phyloP scores from a whole-genome alignment of 805 yeast genomes.

The Vanderwaltozyma polyspora region DNA sequence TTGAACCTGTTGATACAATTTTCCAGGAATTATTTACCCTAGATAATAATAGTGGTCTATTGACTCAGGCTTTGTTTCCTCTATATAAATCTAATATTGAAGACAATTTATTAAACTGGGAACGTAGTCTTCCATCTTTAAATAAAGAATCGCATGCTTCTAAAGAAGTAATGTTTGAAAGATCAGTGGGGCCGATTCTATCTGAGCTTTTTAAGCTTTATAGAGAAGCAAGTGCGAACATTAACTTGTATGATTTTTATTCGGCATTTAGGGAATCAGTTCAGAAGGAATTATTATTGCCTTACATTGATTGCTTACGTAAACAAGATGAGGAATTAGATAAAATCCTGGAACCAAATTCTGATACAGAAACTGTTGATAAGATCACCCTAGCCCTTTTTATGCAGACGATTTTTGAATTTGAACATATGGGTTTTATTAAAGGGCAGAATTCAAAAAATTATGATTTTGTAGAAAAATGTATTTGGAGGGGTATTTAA shows the following conservation, averaged over 20 bases:
- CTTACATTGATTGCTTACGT: slow-evolving; percentile 18
- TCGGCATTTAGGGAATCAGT: slow-evolving; percentile 47
- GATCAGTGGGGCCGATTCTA: slow-evolving; percentile 39
- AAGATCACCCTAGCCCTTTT: slow-evolving; percentile 59
- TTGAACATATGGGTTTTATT: slow-evolving; percentile 57
- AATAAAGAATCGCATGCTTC: slow-evolving; percentile 1
- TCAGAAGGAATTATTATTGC: slow-evolving; percentile 22
- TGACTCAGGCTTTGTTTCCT: slow-evolving; percentile 26
- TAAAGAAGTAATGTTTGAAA: slow-evolving; percentile 22
- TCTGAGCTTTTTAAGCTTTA: slow-evolving; percentile 53
- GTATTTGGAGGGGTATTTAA: slow-evolving; percentile 27
- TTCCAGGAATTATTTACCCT: slow-evolving; percentile 27
- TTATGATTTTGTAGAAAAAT: slow-evolving; percentile 22
- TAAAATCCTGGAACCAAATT: slow-evolving; percentile 16
- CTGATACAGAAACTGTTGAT: slow-evolving; percentile 41
- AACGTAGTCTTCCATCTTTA: slow-evolving; percentile 13
- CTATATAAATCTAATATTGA: slow-evolving; percentile 22
- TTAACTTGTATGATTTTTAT: slow-evolving; percentile 60
- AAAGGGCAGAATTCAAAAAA: slow-evolving; percentile 39
- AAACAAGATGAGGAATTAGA: slow-evolving; percentile 18
- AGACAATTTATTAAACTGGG: slow-evolving; percentile 24
- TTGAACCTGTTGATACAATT: slow-evolving; percentile 24
- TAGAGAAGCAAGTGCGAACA: slow-evolving; percentile 64
- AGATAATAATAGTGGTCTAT: slow-evolving; percentile 23
- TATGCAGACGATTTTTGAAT: slow-evolving; percentile 59